Base-by-base conservation (phyloP, 2,329 filamentous ascomycete species). In the Botrytis fabae region DNA sequence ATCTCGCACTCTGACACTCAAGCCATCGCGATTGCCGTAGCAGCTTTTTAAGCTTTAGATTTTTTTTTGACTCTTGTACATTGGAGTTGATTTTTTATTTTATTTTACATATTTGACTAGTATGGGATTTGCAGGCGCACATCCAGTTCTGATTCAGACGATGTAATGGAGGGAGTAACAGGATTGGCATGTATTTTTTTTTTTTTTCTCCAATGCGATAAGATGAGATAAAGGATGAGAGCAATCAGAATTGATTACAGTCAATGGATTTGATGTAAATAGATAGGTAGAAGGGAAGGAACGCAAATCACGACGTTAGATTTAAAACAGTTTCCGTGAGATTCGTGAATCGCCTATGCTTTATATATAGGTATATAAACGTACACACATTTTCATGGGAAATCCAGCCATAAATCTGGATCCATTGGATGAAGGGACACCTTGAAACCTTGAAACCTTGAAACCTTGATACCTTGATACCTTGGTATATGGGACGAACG, bases 1-100 rank as follows among this genome's bases (percentile, higher is more conserved):
- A 98, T 99, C 81, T 98, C 95, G 79, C 97, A 99, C 84, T 96
- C 93, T 57, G 95, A 98, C 78, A 91, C 88, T 74, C 96, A 99
- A 84, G 95, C 96, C 75, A 95, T 98, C 80, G 95, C 96, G 63
- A 93, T 99, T 79, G 96, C 97, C 2, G 92, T 97, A 74, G 92
- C 94, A 72, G 91, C 90, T 72, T 92, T 96, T 80, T 94, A 72
- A 40, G 44, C 32, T 38, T 61, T n/a, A 25, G 9, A 18, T 35
- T 57, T n/a, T 42, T 51, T n/a, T 51, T 8, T 8, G 35, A 42
- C 65, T 38, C 35, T 73, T 75, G 74, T 73, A 73, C 69, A 61
- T 32, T 51, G 71, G 71, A 70, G 46, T 73, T 70, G 10, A 18
- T 22, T 38, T 22, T 60, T 57, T 18, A 18, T 60, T 40, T 72